Percentiles rank a stretch among this genome's conserved stretches.
Conservation (phyloP, 768 basidiomycete species). For the Boletus tylopilopsis region DNA sequence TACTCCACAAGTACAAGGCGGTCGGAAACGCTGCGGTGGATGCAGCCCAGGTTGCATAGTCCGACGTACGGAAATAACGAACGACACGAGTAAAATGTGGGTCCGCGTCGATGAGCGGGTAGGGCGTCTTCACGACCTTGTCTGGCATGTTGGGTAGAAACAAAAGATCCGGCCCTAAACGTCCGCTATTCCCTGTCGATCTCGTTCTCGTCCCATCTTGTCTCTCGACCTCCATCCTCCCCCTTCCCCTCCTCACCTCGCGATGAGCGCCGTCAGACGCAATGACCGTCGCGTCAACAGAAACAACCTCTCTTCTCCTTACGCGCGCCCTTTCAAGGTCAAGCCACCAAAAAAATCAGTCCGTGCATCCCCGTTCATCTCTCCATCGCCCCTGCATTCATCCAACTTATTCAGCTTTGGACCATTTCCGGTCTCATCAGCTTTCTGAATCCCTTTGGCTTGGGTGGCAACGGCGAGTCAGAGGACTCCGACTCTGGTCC, state of each 20-base stretch:
- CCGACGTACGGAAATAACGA: constrained; percentile 81
- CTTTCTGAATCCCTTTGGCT: constrained; percentile 48
- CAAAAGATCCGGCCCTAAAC: constrained; percentile 31
- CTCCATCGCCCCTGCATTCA: constrained; percentile 7
- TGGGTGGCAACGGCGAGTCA: constrained; percentile 24
- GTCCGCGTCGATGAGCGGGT: constrained; percentile 91
- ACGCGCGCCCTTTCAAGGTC: constrained; percentile 40
- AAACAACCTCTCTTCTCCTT: constrained; percentile 48
- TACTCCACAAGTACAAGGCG: constrained; percentile 81
- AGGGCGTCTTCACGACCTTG: constrained; percentile 59
- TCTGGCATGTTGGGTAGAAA: constrained; percentile 31
- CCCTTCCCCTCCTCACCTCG: not conserved
- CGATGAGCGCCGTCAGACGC: constrained; percentile 58
- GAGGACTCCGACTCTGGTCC: constrained; percentile 18
- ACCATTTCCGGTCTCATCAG: constrained; percentile 47
- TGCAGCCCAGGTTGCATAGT: constrained; percentile 83
- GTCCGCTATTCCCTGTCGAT: constrained; percentile 13
- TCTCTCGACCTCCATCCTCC: constrained; percentile 13
- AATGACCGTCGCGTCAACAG: constrained; percentile 39
- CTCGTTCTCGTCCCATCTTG: constrained; percentile 23
- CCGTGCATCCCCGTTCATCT: constrained; percentile 12
- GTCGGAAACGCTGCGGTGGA: constrained; percentile 79
- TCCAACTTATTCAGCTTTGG: constrained; percentile 38
- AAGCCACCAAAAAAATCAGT: constrained; percentile 47
- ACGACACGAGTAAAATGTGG: constrained; percentile 87